Percentiles rank a stretch among this genome's conserved stretches.
phyloP scores from a whole-genome alignment of 768 basidiomycete genomes.

The Candolleomyces aberdarensis region DNA sequence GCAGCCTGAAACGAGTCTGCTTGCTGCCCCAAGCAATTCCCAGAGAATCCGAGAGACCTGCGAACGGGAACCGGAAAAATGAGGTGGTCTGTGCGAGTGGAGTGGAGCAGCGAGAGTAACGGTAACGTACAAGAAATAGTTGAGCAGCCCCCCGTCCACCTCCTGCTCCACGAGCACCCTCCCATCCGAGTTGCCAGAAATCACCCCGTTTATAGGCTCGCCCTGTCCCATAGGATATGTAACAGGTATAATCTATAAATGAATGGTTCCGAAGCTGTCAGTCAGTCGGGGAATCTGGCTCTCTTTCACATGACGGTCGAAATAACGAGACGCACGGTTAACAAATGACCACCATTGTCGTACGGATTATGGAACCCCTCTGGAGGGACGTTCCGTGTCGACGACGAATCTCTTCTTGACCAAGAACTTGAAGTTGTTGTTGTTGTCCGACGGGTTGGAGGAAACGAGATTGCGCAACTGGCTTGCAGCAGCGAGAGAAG shows the following conservation, averaged over 20 bases:
- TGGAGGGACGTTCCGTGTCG: constrained; percentile 36
- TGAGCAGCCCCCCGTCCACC: constrained; percentile 69
- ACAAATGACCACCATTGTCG: constrained; percentile 46
- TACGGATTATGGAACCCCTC: constrained; percentile 61
- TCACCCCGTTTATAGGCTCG: constrained; percentile 83
- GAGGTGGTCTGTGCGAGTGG: too few species aligned
- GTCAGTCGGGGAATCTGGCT: constrained; percentile 54
- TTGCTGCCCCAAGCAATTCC: constrained; percentile 85
- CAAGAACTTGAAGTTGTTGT: too few species aligned
- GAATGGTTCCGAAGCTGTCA: not conserved
- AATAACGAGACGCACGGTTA: not conserved
- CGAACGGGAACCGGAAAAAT: not conserved
- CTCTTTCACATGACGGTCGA: too few species aligned
- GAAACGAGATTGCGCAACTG: constrained; percentile 10
- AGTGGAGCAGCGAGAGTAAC: too few species aligned
- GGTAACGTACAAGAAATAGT: constrained; percentile 71
- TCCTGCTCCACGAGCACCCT: constrained; percentile 60
- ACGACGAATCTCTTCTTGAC: not conserved
- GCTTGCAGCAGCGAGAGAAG: constrained; percentile 8
- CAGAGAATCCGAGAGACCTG: constrained; percentile 69
- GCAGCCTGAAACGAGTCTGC: constrained; percentile 65
- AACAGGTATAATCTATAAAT: constrained; percentile 41
- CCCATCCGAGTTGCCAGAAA: constrained; percentile 72
- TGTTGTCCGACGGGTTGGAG: too few species aligned
- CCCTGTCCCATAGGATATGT: constrained; percentile 75